Evolutionary conservation across 148 eudicot species (phyloP).

Genomic region (Cornus florida): DNA sequence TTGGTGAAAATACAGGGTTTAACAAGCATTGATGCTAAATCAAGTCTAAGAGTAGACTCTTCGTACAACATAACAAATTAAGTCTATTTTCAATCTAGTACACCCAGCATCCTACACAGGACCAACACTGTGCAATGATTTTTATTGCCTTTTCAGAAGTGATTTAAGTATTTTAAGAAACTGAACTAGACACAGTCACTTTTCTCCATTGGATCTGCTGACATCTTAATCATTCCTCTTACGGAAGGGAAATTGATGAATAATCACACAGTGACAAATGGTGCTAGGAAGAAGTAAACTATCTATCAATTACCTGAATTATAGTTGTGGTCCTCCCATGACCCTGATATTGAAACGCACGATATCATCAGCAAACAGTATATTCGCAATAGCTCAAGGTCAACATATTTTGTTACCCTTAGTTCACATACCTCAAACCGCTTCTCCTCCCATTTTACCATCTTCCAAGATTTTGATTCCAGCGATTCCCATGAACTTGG

Average conservation of each 20-base stretch:
- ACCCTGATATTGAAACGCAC: constrained; percentile 35
- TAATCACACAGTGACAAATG: not conserved
- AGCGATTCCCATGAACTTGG: constrained; percentile 53
- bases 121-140: too few relatives aligned
- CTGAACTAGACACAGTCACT: not conserved
- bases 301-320: constrained; percentile 53
- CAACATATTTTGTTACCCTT: not conserved
- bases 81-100: too few relatives aligned
- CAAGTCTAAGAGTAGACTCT: too few relatives aligned
- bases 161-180: not conserved
- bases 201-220: not conserved
- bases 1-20: too few relatives aligned
- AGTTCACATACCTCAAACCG: constrained; percentile 48
- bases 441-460: constrained; percentile 62
- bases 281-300: not conserved
- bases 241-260: not conserved
- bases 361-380: constrained; percentile 8
- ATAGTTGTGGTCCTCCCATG: constrained; percentile 66
- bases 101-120: too few relatives aligned
- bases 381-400: constrained; percentile 4
- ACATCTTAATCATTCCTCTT: not conserved
- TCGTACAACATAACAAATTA: too few relatives aligned
- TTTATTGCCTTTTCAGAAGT: not conserved
- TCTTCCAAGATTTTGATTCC: constrained; percentile 59
- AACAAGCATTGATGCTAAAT: too few relatives aligned